These are phyloP conservation scores for Colletotrichum musicola DNA, from an alignment of 2,329 filamentous ascomycete genomes.

Conservation along the genomic window DNA sequence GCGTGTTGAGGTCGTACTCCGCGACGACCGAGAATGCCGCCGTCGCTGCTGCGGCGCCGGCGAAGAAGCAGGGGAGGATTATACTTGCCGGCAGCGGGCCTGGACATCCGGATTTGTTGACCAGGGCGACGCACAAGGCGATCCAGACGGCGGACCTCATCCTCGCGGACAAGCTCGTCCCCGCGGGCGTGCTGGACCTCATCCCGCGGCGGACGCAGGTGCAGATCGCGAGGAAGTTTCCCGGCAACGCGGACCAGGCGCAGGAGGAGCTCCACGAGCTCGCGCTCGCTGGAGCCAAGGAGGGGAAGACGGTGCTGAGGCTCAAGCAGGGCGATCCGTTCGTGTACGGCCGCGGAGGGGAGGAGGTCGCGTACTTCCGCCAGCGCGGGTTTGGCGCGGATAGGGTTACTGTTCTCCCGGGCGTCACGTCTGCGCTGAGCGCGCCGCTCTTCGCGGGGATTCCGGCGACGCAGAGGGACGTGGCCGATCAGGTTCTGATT, in stretches of 20 bases:
- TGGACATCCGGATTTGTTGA: slow-evolving; percentile 92
- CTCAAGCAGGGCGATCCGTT: slow-evolving; percentile 98
- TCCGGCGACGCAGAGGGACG: slow-evolving; percentile 87
- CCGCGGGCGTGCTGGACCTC: slow-evolving; percentile 85
- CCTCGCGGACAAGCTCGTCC: slow-evolving; percentile 88
- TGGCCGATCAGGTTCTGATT: slow-evolving; percentile 93
- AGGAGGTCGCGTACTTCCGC: slow-evolving; percentile 90
- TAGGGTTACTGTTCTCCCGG: slow-evolving; percentile 79
- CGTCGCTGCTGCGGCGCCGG: background rate
- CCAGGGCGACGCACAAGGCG: slow-evolving; percentile 82
- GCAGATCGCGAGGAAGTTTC: slow-evolving; percentile 96
- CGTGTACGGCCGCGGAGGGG: slow-evolving; percentile 93
- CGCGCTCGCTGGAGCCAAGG: slow-evolving; percentile 74
- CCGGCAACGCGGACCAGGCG: slow-evolving; percentile 93
- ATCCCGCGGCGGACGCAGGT: slow-evolving; percentile 91
- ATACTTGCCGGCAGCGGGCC: slow-evolving; percentile 93
- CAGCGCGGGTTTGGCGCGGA: slow-evolving; percentile 73
- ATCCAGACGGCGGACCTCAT: slow-evolving; percentile 82
- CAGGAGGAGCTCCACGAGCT: slow-evolving; percentile 89
- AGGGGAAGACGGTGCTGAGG: slow-evolving; percentile 84
- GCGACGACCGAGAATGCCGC: slow-evolving; percentile 12
- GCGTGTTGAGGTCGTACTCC: slow-evolving; percentile 80
- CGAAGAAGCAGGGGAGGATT: slow-evolving; percentile 72
- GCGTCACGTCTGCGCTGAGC: slow-evolving; percentile 88
- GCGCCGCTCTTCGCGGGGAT: slow-evolving; percentile 91